Percentiles rank a stretch among this genome's conserved stretches.
Conservation (phyloP, 441 rosid species). For the Breynia disticha region DNA sequence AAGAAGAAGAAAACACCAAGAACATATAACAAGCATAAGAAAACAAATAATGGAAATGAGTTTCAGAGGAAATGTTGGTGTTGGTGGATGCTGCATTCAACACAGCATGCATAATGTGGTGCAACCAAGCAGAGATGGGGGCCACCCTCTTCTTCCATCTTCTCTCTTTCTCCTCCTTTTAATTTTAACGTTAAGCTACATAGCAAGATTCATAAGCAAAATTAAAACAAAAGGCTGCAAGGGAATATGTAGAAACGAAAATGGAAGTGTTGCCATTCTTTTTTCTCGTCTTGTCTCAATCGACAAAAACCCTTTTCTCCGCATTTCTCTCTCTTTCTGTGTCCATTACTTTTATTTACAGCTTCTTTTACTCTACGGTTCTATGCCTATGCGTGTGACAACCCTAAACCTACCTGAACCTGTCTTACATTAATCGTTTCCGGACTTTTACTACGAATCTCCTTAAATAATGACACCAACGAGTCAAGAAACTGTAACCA, state of each 20-base stretch:
- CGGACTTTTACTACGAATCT: no score
- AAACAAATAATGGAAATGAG: constrained; percentile 12
- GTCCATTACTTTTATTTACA: neutral
- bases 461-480: no score
- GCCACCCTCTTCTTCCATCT: constrained; percentile 7
- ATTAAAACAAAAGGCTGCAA: constrained; percentile 20
- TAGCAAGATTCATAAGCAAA: neutral
- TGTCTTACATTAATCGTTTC: no score
- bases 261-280: constrained; percentile 24
- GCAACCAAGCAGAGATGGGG: constrained; percentile 17
- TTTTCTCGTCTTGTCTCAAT: constrained; percentile 27
- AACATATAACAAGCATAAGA: constrained; percentile 9
- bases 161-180: neutral
- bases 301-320: constrained; percentile 24
- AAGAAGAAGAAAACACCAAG: neutral
- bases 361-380: no score
- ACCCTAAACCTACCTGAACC: no score
- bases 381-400: no score
- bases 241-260: constrained; percentile 27
- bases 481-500: no score
- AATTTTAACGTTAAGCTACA: neutral
- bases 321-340: constrained; percentile 19
- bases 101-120: constrained; percentile 1
- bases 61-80: constrained; percentile 1
- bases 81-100: no score